These are phyloP conservation scores for Plasmodium coatneyi DNA, from an alignment of 169 alveolate genomes.

Conservation along the genomic window DNA sequence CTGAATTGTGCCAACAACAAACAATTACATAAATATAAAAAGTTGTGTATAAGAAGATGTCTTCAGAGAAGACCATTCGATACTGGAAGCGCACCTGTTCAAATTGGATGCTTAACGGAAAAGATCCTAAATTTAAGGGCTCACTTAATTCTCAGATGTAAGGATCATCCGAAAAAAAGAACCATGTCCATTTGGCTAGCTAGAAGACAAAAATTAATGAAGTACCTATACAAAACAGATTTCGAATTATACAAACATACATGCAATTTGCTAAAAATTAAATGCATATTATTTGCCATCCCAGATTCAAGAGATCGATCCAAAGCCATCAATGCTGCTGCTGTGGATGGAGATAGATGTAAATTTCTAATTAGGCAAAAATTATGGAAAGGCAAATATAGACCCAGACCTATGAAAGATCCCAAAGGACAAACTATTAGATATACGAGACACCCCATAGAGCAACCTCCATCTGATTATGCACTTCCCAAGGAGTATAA, in stretches of 20 bases:
- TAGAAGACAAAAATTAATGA: conserved; percentile 87
- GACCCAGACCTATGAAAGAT: conserved; percentile 84
- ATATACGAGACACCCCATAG: conserved; percentile 90
- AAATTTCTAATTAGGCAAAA: conserved; percentile 88
- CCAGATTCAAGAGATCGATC: conserved; percentile 91
- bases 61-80: conserved; percentile 87
- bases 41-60: conserved; percentile 79
- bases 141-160: conserved; percentile 84
- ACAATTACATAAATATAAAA: conserved; percentile 76
- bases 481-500: conserved; percentile 79
- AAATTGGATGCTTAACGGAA: conserved; percentile 89
- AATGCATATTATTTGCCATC: conserved; percentile 87
- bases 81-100: conserved; percentile 87
- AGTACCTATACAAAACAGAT: conserved; percentile 87
- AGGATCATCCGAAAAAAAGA: conserved; percentile 87
- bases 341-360: conserved; percentile 90
- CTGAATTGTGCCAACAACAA: conserved; percentile 81
- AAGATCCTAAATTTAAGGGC: conserved; percentile 88
- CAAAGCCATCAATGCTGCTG: conserved; percentile 87
- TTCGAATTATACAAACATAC: conserved; percentile 85
- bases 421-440: conserved; percentile 86
- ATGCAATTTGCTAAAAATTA: conserved; percentile 85
- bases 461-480: conserved; percentile 85
- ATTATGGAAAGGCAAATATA: conserved; percentile 88
- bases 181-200: conserved; percentile 87